Evolutionary conservation across 495 filamentous ascomycete species (phyloP).

Genomic region (Cairneyella variabilis): DNA sequence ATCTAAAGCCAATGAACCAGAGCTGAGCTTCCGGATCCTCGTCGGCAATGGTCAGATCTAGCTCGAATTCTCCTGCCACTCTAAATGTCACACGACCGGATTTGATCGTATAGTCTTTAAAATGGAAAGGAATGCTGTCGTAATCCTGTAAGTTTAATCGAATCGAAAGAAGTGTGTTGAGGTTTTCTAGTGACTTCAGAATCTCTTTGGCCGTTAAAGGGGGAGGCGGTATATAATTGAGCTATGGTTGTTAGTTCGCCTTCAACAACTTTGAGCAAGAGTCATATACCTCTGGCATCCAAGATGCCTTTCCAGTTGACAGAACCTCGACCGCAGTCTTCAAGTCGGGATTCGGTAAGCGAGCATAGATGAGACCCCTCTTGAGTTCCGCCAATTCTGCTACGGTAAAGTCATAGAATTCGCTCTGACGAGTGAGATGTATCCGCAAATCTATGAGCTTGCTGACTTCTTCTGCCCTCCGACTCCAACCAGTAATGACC

Average conservation of each 20-base stretch:
- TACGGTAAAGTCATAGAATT: constrained; percentile 51
- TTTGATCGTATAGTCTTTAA: constrained; percentile 68
- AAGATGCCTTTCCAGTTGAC: constrained; percentile 65
- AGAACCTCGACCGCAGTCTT: constrained; percentile 84
- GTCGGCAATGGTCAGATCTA: constrained; percentile 82
- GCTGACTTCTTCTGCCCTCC: constrained; percentile 69
- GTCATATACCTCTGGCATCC: constrained; percentile 69
- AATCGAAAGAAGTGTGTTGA: constrained; percentile 78
- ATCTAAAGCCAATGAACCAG: constrained; percentile 89
- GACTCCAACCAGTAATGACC: constrained; percentile 84
- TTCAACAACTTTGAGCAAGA: not conserved
- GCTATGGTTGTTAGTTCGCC: constrained; percentile 40
- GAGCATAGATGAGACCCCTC: constrained; percentile 54
- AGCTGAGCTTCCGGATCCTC: constrained; percentile 78
- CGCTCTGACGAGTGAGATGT: constrained; percentile 60
- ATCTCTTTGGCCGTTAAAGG: constrained; percentile 61
- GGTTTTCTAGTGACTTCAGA: constrained; percentile 64
- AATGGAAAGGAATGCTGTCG: constrained; percentile 65
- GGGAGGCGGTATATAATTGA: constrained; percentile 75
- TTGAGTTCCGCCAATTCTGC: constrained; percentile 66
- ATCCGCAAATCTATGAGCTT: constrained; percentile 78
- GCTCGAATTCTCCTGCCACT: constrained; percentile 81
- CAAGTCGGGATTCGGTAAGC: constrained; percentile 83
- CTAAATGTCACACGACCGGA: constrained; percentile 83
- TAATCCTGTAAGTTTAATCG: constrained; percentile 78